A percentile compares a stretch with the other conserved stretches of the same genome.
These are phyloP conservation scores for Boletus patriciae DNA, from an alignment of 768 basidiomycete genomes.

Conservation along the genomic window DNA sequence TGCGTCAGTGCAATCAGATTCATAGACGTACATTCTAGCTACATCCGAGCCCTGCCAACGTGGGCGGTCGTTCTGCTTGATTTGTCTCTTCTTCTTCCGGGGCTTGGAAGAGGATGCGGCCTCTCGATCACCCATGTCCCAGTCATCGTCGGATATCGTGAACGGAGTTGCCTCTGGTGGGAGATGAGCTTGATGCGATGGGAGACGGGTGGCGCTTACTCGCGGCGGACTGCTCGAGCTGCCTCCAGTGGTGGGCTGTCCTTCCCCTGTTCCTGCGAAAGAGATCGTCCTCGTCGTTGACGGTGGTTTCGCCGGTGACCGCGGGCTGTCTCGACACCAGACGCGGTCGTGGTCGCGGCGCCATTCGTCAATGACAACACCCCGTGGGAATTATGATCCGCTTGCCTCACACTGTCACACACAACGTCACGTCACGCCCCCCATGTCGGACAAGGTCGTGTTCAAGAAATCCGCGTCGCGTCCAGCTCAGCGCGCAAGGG, in stretches of 20 bases:
- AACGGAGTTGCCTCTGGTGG: conserved; percentile 27
- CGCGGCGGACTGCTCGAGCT: conserved; percentile 54
- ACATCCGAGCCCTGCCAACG: conserved; percentile 46
- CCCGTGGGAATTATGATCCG: conserved; percentile 29
- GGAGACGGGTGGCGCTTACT: conserved; percentile 39
- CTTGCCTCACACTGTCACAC: conserved; percentile 18
- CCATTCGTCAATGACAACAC: conserved; percentile 21
- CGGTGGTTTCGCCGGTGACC: background rate
- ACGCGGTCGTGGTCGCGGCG: conserved; percentile 53
- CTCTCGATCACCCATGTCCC: conserved; percentile 17
- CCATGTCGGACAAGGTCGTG: conserved; percentile 32
- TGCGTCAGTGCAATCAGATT: background rate
- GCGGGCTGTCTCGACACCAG: conserved; percentile 33
- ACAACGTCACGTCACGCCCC: conserved; percentile 24
- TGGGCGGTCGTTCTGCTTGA: conserved; percentile 32
- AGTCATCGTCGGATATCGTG: conserved; percentile 22
- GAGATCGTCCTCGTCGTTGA: conserved; percentile 61
- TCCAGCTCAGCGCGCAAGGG: conserved; percentile 41
- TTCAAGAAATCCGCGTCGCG: conserved; percentile 47
- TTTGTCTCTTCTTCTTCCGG: conserved; percentile 40
- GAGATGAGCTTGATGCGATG: conserved; percentile 2
- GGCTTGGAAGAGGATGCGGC: conserved; percentile 34
- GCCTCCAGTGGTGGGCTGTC: conserved; percentile 56
- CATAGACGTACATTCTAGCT: conserved; percentile 41
- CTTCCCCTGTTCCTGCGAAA: conserved; percentile 69